Evolutionary conservation across 176 grass and related monocot genomes (phyloP), one percentile per base, ranked within the genome.

Genomic region (Triticum monococcum): DNA sequence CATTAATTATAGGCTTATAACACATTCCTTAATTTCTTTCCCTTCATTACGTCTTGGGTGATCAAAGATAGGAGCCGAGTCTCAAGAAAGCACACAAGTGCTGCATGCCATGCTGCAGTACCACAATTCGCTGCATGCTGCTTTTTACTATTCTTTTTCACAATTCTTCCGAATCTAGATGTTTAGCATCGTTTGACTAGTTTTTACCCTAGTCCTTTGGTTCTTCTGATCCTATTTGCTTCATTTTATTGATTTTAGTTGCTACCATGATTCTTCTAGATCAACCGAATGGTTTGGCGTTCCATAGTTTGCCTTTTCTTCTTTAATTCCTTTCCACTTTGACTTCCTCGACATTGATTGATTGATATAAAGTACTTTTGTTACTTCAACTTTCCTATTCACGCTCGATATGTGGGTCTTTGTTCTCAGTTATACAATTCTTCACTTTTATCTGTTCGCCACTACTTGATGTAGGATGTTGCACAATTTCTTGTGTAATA

Each of bases 151-250:
- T 30, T 33, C 59, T 57, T 43, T 5, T 32, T 26, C 45, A 33
- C 37, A 12, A 54, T 77, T 66, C 28, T 77, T 77, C 20, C 8
- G n/a, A 23, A 22, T 79, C 37, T 64, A 40, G 62, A 38, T 72
- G 45, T 68, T 67, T 22, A 18, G 43, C 40, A 73, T 80, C 35
- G 8, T n/a, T 80, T 75, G 1, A 64, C 64, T 5, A 64, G 7
- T 77, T 71, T 48, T 79, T 28, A 37, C 13, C 81, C 36, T 22
- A 8, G 2, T 74, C 43, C 26, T 78, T 50, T 37, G 9, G 72
- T 54, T 78, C 64, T 86, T 86, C 41, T 9, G 36, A 25, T 65
- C 12, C 8, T 83, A 65, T 79, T 81, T 72, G 17, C 16, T 81
- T 50, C 35, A 60, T n/a, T 25, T 36, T 28, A 8, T n/a, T 78